Evolutionary conservation across 2,329 filamentous ascomycete species (phyloP), one percentile per base, ranked within the genome.

Genomic region (Aspergillus thermomutatus): DNA sequence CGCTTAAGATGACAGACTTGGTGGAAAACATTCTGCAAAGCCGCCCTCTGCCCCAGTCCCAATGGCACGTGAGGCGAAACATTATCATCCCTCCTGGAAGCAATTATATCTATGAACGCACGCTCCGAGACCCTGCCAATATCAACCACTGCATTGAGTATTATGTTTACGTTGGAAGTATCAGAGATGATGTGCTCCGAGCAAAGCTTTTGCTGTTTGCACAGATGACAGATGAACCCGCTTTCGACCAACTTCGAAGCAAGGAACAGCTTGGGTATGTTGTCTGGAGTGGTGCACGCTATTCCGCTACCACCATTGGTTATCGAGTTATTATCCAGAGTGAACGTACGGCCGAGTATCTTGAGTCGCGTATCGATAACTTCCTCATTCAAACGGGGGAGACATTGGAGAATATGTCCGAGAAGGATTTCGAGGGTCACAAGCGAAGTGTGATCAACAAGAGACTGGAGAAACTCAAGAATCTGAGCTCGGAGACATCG

Each of bases 181-280:
- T 86, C 61, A 82, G 84, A 3, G 87, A 96, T 68, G 83, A 87
- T n/a, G 70, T 75, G 5, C 74, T 90, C 11, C 85, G 91, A 19
- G 90, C 92, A 14, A 92, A 90, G 73, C 82, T 90, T 0, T 80
- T 95, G 45, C 81, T 99, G 5, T 82, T 97, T 45, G 89, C 91
- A 26, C 94, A 97, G 74, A 89, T 99, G 77, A 87, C 91, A 0
- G 90, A 96, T 55, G 94, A 99, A 76, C 92, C 92, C 3, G 89
- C 89, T 8, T 99, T 97, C 70, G 91, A 99, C 74, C 92, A 96
- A 72, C 82, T 99, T 7, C 86, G 94, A 50, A 97, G 94, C 46
- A 97, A 97, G 75, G 93, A 99, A 73, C 93, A 99, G 75, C 87
- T 99, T 6, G 94, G 94, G 11, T 99, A 99, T 66, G 90, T 99